A percentile compares a stretch with the other conserved stretches of the same genome.
These are phyloP conservation scores for Phalaenopsis hybrid DNA, from an alignment of 116 monocot genomes.

Conservation along the genomic window DNA sequence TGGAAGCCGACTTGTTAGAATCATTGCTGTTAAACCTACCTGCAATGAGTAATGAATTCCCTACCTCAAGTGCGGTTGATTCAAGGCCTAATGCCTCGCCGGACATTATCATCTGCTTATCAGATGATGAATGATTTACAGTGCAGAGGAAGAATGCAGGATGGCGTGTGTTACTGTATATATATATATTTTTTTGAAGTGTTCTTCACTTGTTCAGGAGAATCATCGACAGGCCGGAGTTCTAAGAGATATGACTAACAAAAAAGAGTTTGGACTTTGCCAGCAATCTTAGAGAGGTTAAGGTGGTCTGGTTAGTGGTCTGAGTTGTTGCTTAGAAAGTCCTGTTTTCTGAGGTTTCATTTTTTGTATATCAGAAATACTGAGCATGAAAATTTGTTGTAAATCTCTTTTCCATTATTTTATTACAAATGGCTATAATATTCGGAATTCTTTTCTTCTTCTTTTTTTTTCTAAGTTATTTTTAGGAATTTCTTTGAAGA, in stretches of 20 bases:
- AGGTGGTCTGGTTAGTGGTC: neutral
- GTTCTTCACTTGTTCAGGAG: neutral
- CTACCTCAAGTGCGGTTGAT: neutral
- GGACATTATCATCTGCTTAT: constrained; percentile 28
- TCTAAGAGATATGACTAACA: neutral
- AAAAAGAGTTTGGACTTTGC: neutral
- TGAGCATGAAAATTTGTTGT: neutral
- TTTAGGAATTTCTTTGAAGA: no score
- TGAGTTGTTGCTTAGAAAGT: neutral
- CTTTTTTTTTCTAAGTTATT: no score
- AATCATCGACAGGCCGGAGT: neutral
- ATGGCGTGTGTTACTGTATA: neutral
- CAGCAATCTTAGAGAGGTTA: neutral
- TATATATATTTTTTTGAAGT: no score
- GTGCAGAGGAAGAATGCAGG: neutral
- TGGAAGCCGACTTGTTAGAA: constrained; percentile 1
- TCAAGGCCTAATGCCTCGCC: neutral
- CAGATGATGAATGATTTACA: constrained; percentile 18
- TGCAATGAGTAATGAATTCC: neutral
- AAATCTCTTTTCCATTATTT: neutral
- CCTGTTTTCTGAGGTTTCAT: neutral
- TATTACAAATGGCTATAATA: no score
- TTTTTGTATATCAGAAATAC: constrained; percentile 3
- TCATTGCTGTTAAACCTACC: neutral
- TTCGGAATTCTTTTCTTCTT: no score